Base-by-base conservation (phyloP, 176 grass and related monocot genomes). In the Musa schizocarpa region DNA sequence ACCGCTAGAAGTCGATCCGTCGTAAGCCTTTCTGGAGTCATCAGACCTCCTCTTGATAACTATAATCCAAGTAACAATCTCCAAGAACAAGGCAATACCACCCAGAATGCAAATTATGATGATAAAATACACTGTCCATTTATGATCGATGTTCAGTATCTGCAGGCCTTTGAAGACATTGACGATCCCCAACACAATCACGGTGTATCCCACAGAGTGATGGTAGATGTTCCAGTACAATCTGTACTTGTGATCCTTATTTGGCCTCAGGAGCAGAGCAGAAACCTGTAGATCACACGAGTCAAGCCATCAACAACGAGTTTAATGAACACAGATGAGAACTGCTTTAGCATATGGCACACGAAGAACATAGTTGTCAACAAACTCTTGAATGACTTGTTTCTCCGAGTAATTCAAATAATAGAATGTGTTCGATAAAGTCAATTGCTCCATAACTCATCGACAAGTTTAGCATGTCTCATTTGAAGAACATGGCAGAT, bases 191-290 rank as follows among this genome's bases (percentile, higher is more conserved):
- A 92, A 72, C 21, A 76, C 54, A 69, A 92, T 78, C 19, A 89
- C 82, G 0, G 79, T 48, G 77, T 89, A 92, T 19, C 90, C 90
- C 8, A 83, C 77, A 2, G 83, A 80, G 75, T 89, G 82, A 48
- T 92, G 90, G 82, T 89, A 92, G 49, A 78, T 53, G 84, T 92
- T 92, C 90, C 90, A 92, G 83, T 89, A 92, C 14, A n/a, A 13
- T 5, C 84, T 77, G 56, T 76, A 85, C 72, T 71, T 89, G 79
- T 92, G 57, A 24, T 56, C 65, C 79, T 85, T 87, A 13, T 80
- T 83, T 0, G 90, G 90, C 61, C 87, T 84, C 23, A 92, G 48
- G 65, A 92, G 76, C 63, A 87, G 74, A 16, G 90, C 87, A 56
- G 87, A 73, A n/a, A 89, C 68, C 84, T 92, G 53, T 2, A 65